Conservation (phyloP, 495 filamentous ascomycete genomes). For the Neurospora sp. region DNA sequence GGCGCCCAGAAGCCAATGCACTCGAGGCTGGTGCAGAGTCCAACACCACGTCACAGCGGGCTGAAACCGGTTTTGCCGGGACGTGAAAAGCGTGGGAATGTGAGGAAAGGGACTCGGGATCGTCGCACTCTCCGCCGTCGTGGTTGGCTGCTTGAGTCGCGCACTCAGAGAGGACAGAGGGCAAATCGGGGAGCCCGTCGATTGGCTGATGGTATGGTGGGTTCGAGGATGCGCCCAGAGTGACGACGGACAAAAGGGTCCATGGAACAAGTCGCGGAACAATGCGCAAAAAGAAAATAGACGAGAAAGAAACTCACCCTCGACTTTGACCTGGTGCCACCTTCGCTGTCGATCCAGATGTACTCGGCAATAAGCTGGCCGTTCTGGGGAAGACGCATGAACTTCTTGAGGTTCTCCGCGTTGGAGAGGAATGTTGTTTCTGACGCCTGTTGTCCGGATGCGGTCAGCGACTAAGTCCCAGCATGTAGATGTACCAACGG, state of each 20-base stretch:
- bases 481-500: not conserved
- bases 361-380: slow-evolving; percentile 75
- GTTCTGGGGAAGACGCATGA: slow-evolving; percentile 82
- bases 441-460: not conserved
- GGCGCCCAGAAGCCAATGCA: not conserved
- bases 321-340: slow-evolving; percentile 77
- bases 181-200: not conserved
- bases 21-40: not conserved
- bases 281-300: slow-evolving; percentile 13
- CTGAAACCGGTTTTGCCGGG: not conserved
- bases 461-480: not conserved
- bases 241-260: not conserved
- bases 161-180: not conserved
- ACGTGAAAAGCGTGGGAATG: not conserved
- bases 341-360: slow-evolving; percentile 86
- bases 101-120: not conserved
- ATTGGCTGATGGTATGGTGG: not conserved
- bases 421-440: slow-evolving; percentile 9
- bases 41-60: not conserved
- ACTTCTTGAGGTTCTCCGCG: slow-evolving; percentile 58
- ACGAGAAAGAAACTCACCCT: slow-evolving; percentile 54
- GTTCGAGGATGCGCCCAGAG: slow-evolving; percentile 8
- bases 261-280: slow-evolving; percentile 19
- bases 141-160: not conserved
- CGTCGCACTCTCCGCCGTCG: not conserved